phyloP scores from a whole-genome alignment of 1,139 yeast genomes.

The Geotrichum europaeum region DNA sequence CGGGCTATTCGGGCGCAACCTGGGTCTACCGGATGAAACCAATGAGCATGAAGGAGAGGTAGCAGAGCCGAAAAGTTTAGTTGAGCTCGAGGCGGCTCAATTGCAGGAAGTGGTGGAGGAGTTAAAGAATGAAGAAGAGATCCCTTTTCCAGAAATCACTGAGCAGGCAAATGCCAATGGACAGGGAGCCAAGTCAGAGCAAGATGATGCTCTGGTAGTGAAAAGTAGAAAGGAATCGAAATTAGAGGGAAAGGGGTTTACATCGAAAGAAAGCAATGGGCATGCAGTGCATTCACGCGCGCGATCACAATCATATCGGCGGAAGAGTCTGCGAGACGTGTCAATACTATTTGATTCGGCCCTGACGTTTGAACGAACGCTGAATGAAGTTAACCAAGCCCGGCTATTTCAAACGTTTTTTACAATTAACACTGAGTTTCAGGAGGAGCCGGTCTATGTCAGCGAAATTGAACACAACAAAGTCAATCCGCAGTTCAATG shows the following conservation, averaged over 20 bases:
- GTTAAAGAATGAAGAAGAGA: not conserved
- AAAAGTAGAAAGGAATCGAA: not conserved
- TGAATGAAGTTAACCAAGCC: constrained; percentile 3
- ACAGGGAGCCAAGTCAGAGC: not conserved
- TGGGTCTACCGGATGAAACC: not conserved
- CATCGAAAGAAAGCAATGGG: not conserved
- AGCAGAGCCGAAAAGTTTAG: not conserved
- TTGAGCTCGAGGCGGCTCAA: not conserved
- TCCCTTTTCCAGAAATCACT: not conserved
- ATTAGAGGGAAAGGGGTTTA: not conserved
- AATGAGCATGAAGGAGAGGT: not conserved
- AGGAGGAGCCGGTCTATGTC: constrained; percentile 15
- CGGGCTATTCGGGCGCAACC: constrained; percentile 12
- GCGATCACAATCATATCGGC: constrained; percentile 10
- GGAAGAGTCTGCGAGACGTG: constrained; percentile 12
- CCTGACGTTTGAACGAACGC: constrained; percentile 6
- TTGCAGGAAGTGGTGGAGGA: not conserved
- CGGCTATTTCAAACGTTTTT: constrained; percentile 9
- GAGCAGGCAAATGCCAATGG: not conserved
- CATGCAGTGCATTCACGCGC: not conserved
- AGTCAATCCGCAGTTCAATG: constrained; percentile 16
- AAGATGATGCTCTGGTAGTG: not conserved
- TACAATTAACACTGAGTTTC: constrained; percentile 9
- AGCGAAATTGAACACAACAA: constrained; percentile 10
- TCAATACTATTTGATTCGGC: constrained; percentile 11